A percentile compares a stretch with the other conserved stretches of the same genome.
These are phyloP conservation scores for Cerrena zonata DNA, from an alignment of 1,284 basidiomycete genomes.

Conservation along the genomic window DNA sequence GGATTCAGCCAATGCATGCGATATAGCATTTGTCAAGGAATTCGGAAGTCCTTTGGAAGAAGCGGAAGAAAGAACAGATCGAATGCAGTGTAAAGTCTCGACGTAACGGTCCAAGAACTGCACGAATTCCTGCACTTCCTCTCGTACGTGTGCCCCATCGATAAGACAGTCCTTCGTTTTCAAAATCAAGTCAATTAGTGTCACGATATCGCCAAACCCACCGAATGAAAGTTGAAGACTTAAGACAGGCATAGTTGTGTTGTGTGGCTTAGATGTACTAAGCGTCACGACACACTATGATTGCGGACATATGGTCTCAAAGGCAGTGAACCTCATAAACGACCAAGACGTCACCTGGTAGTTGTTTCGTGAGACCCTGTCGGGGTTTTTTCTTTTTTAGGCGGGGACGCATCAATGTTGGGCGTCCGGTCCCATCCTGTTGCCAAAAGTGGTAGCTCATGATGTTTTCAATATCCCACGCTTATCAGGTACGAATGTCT, in stretches of 20 bases:
- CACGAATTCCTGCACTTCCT: background rate
- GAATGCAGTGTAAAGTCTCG: background rate
- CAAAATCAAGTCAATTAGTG: background rate
- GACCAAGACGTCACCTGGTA: no score
- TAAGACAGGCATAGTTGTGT: background rate
- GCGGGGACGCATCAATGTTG: no score
- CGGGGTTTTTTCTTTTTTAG: no score
- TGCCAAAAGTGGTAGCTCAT: no score
- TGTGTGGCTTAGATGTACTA: no score
- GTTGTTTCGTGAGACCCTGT: no score
- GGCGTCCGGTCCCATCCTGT: no score
- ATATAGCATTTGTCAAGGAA: background rate
- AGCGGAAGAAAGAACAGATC: background rate
- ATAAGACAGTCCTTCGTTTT: background rate
- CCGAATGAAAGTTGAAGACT: background rate
- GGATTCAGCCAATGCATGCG: background rate
- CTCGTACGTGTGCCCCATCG: background rate
- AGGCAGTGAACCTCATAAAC: no score
- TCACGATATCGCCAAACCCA: background rate
- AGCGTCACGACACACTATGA: no score
- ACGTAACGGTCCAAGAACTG: background rate
- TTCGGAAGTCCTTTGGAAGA: background rate
- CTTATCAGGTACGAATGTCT: no score
- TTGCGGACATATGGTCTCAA: no score
- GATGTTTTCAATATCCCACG: no score